A percentile compares a stretch with the other conserved stretches of the same genome.
These are phyloP conservation scores for Dothideomycetidae sp. DNA, from an alignment of 2,329 filamentous ascomycete genomes.

Conservation along the genomic window DNA sequence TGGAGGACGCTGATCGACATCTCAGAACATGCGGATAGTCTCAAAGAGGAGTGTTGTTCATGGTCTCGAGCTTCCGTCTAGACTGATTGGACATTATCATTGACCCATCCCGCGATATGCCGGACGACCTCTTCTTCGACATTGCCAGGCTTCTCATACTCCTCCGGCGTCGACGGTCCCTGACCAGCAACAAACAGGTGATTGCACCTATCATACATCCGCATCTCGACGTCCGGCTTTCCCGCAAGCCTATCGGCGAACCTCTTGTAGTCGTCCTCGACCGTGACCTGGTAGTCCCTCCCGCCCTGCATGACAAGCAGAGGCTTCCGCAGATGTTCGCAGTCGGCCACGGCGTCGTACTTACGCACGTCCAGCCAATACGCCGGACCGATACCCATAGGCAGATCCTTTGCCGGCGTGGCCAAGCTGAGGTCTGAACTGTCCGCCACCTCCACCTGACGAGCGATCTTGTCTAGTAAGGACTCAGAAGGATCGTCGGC, in stretches of 20 bases:
- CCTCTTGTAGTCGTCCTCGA: not conserved
- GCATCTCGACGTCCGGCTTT: not conserved
- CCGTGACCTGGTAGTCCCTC: conserved; percentile 6
- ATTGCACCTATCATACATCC: conserved; percentile 1
- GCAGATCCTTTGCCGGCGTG: conserved; percentile 1
- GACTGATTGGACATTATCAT: no score
- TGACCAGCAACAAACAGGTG: conserved; percentile 4
- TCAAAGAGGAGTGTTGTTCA: no score
- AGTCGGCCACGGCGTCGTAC: conserved; percentile 1
- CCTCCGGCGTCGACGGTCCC: not conserved
- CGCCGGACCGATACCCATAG: conserved; percentile 1
- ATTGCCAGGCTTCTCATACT: conserved; percentile 3
- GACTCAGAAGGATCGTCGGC: not conserved
- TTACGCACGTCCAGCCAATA: conserved; percentile 7
- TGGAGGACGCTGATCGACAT: no score
- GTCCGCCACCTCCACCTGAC: conserved; percentile 5
- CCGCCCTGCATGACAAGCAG: conserved; percentile 3
- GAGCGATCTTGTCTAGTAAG: not conserved
- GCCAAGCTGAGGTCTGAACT: not conserved
- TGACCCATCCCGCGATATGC: not conserved
- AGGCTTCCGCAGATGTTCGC: not conserved
- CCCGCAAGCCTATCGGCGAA: not conserved
- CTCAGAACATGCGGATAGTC: no score
- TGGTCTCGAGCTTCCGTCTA: no score
- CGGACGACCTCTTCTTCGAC: conserved; percentile 1